phyloP scores from a whole-genome alignment of 257 asterid genomes.

The Solanum neorickii region DNA sequence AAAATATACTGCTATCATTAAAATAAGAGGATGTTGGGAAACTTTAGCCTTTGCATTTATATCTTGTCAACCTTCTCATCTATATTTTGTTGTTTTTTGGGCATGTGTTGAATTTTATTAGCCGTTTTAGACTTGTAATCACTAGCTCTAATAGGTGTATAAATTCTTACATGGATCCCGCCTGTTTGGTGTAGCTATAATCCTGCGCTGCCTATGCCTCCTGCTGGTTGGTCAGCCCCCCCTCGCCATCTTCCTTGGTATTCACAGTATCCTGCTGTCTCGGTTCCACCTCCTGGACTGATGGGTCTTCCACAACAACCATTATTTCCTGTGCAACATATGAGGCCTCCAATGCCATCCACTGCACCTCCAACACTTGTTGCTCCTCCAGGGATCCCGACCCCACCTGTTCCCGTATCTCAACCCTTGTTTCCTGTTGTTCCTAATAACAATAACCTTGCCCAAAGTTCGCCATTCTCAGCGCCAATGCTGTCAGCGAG shows the following conservation, averaged over 20 bases:
- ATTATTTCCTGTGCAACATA: constrained; percentile 73
- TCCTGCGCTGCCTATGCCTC: constrained; percentile 46
- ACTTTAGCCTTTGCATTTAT: not conserved
- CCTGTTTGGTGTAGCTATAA: constrained; percentile 42
- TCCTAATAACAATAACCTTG: constrained; percentile 28
- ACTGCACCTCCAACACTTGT: constrained; percentile 37
- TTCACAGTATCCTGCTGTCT: constrained; percentile 52
- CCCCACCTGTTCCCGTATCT: constrained; percentile 40
- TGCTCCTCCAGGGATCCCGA: constrained; percentile 65
- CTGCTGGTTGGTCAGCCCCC: constrained; percentile 56
- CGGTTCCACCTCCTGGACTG: constrained; percentile 55
- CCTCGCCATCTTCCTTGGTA: constrained; percentile 80
- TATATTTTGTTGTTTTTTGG: not conserved
- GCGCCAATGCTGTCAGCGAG: constrained; percentile 30
- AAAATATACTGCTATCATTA: not conserved
- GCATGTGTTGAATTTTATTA: not conserved
- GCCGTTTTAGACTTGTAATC: not conserved
- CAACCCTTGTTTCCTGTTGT: constrained; percentile 81
- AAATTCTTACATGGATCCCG: not conserved
- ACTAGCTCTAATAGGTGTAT: not conserved
- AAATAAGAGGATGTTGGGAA: not conserved
- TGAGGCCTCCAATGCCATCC: constrained; percentile 42
- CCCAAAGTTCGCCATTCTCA: constrained; percentile 49
- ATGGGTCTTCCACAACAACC: constrained; percentile 70
- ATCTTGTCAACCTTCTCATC: not conserved